phyloP scores from a whole-genome alignment of 306 rosid genomes.

The Luffa acutangula region DNA sequence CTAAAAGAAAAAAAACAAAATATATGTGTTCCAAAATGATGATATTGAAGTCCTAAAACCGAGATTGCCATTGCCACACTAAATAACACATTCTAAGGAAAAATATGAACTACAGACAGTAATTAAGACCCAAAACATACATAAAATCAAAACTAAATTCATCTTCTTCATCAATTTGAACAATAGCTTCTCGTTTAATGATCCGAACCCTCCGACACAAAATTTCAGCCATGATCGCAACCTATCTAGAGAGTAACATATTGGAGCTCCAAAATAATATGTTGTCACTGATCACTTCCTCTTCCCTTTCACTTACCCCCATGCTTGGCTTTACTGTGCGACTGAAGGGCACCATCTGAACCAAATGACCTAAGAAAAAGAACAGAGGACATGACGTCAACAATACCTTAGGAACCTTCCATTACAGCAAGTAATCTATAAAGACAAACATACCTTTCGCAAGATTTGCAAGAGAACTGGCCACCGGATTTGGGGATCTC shows the following conservation, averaged over 20 bases:
- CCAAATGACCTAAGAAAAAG: slow-evolving; percentile 28
- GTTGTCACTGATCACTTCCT: neutral
- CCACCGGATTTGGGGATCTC: slow-evolving; percentile 63
- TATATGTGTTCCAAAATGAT: neutral
- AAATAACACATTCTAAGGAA: neutral
- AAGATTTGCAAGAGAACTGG: slow-evolving; percentile 40
- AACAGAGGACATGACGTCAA: neutral
- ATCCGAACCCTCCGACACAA: neutral
- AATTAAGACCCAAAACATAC: neutral
- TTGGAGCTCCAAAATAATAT: neutral
- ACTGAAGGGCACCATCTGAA: slow-evolving; percentile 51
- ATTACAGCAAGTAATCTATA: neutral
- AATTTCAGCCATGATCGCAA: neutral
- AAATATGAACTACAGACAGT: neutral
- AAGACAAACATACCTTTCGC: slow-evolving; percentile 41
- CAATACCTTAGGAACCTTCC: neutral
- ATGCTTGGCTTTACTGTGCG: slow-evolving; percentile 81
- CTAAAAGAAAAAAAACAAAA: neutral
- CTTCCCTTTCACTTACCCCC: neutral
- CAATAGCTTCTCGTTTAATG: neutral
- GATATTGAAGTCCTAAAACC: neutral
- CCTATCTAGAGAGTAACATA: neutral
- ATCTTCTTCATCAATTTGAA: neutral
- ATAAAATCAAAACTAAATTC: neutral
- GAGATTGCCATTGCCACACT: neutral